A percentile compares a stretch with the other conserved stretches of the same genome.
Evolutionary conservation across 257 asterid species (phyloP).

Genomic region (Lithospermum erythrorhizon): DNA sequence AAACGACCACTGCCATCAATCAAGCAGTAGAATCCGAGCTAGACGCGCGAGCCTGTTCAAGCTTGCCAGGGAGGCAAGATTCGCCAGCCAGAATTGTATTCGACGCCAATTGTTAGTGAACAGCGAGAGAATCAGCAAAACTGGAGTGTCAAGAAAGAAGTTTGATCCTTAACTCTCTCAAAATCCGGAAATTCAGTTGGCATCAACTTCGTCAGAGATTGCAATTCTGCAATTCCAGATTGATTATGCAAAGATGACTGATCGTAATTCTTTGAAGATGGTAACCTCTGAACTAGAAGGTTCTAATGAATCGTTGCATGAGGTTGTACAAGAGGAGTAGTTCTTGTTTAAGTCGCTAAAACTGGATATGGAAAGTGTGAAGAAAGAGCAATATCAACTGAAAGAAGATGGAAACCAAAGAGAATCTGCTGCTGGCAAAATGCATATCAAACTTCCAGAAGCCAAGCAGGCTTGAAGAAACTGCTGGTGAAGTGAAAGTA

Average conservation of each 20-base stretch:
- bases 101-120: conserved; percentile 39
- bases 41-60: conserved; percentile 33
- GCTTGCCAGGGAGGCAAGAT: conserved; percentile 40
- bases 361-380: conserved; percentile 41
- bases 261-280: conserved; percentile 52
- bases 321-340: conserved; percentile 65
- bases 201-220: conserved; percentile 40
- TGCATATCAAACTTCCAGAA: conserved; percentile 64
- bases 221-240: conserved; percentile 34
- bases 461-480: conserved; percentile 73
- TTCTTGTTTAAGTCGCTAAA: conserved; percentile 52
- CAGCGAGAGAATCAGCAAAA: conserved; percentile 42
- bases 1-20: conserved; percentile 38
- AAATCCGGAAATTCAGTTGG: conserved; percentile 47
- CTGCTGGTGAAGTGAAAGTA: conserved; percentile 57
- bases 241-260: conserved; percentile 32
- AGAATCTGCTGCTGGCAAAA: conserved; percentile 54
- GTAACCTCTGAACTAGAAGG: conserved; percentile 61
- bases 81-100: conserved; percentile 40
- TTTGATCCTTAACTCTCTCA: conserved; percentile 34
- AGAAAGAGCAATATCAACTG: conserved; percentile 47
- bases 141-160: conserved; percentile 43
- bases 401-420: conserved; percentile 67
- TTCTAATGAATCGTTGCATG: conserved; percentile 63
- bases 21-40: conserved; percentile 57